Evolutionary conservation across 176 grass and related monocot species (phyloP), one percentile per base, ranked within the genome.

Genomic region (Oryza glumipatula): DNA sequence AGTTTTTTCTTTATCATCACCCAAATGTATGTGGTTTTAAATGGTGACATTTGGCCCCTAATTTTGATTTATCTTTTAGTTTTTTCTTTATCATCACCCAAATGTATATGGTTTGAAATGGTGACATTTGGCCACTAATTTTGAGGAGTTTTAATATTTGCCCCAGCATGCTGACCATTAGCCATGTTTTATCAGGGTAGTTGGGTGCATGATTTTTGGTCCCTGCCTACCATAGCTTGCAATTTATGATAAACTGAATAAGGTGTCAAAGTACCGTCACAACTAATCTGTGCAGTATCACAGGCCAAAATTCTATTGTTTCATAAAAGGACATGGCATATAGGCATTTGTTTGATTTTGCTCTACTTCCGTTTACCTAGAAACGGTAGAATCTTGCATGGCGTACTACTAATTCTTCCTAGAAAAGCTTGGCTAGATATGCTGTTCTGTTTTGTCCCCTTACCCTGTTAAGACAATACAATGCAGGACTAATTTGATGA

Each of bases 401-500:
- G 46, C 14, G 17, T 58, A 8, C 17, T 17, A 68, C 58, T 17
- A 58, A 44, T 4, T 76, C 30, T 45, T 76, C 16, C 26, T 58
- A 9, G 14, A 58, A 58, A n/a, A 61, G 49, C 16, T 33, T 3
- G 9, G 30, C 9, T 75, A 2, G 32, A 68, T 74, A 23, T 28
- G 70, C 26, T 68, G 21, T 7, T 41, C 16, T 74, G 9, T 46
- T 77, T 22, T 51, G 70, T 33, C 70, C 6, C 17, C 10, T 12
- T 69, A 76, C 10, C 30, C 13, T 44, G 0, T 72, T 70, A 30
- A 30, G 65, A 64, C 63, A 72, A 86, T 76, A 11, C 48, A 33
- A 22, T 71, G 70, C 61, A 98, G 96, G 96, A 99, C 96, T 21
- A 99, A 99, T 88, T 83, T 99, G 88, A 99, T 96, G 96, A 99